Evolutionary conservation across 495 filamentous ascomycete genomes (phyloP).

Genomic region (Glutinoglossum americanum): DNA sequence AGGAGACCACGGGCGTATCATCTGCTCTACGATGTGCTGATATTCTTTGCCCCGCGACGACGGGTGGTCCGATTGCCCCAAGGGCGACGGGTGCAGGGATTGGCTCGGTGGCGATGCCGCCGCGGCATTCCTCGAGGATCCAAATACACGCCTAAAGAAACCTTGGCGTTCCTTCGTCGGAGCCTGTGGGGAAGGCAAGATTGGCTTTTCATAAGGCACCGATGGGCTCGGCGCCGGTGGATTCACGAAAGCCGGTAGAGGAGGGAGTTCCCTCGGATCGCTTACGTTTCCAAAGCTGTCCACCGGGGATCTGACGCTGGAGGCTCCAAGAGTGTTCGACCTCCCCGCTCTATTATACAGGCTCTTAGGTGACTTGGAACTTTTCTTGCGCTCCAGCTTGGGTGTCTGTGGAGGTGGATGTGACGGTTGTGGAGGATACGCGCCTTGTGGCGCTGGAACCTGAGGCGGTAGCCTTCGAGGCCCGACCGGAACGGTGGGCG

Average conservation of each 20-base stretch:
- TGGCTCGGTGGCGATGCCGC: no score
- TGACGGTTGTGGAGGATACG: conserved; percentile 1
- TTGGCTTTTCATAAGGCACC: conserved; percentile 28
- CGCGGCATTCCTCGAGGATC: conserved; percentile 26
- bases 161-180: conserved; percentile 46
- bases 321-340: background rate
- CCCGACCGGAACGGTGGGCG: conserved; percentile 65
- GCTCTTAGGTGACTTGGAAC: background rate
- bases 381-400: background rate
- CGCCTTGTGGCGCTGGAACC: conserved; percentile 4
- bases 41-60: background rate
- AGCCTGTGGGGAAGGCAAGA: conserved; percentile 12
- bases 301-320: background rate
- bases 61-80: background rate
- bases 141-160: conserved; percentile 86
- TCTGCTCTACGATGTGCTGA: background rate
- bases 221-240: conserved; percentile 30
- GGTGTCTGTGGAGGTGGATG: conserved; percentile 1
- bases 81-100: background rate
- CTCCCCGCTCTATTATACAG: background rate
- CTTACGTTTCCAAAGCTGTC: conserved; percentile 6
- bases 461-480: conserved; percentile 32
- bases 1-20: background rate
- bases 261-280: conserved; percentile 15
- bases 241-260: conserved; percentile 17